These are phyloP conservation scores for Aspergillus versicolor DNA, from an alignment of 2,329 filamentous ascomycete genomes.

Conservation along the genomic window DNA sequence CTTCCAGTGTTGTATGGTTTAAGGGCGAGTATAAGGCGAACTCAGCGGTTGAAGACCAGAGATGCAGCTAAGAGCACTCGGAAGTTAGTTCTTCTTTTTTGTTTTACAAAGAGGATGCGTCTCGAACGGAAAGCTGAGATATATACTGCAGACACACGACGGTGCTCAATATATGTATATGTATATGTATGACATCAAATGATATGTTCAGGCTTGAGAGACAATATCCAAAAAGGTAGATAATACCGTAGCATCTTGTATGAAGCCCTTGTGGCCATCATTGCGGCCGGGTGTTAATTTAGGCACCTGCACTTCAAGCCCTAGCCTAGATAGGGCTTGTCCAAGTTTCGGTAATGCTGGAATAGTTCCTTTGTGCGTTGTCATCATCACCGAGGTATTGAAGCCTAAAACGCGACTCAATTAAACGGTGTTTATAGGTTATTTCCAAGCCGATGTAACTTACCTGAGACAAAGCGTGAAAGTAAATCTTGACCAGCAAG, in stretches of 20 bases:
- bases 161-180: constrained; percentile 9
- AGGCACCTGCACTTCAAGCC: constrained; percentile 71
- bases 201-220: constrained; percentile 9
- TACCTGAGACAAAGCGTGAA: constrained; percentile 80
- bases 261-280: constrained; percentile 63
- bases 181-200: constrained; percentile 5
- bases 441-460: constrained; percentile 7
- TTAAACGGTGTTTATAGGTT: neutral
- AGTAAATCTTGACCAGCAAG: constrained; percentile 69
- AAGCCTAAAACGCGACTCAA: constrained; percentile 50
- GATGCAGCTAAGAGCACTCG: constrained; percentile 58
- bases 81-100: constrained; percentile 15
- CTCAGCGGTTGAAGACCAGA: constrained; percentile 80
- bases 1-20: constrained; percentile 66
- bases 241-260: constrained; percentile 71
- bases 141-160: constrained; percentile 7
- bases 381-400: constrained; percentile 77
- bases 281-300: constrained; percentile 52
- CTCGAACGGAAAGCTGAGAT: constrained; percentile 25
- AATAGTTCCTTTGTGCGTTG: constrained; percentile 69
- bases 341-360: constrained; percentile 72
- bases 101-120: neutral
- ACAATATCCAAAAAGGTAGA: constrained; percentile 23
- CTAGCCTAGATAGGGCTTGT: constrained; percentile 68
- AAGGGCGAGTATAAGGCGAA: constrained; percentile 83